These are phyloP conservation scores for Paramyrothecium sp. DNA, from an alignment of 2,329 filamentous ascomycete species.

Conservation along the genomic window DNA sequence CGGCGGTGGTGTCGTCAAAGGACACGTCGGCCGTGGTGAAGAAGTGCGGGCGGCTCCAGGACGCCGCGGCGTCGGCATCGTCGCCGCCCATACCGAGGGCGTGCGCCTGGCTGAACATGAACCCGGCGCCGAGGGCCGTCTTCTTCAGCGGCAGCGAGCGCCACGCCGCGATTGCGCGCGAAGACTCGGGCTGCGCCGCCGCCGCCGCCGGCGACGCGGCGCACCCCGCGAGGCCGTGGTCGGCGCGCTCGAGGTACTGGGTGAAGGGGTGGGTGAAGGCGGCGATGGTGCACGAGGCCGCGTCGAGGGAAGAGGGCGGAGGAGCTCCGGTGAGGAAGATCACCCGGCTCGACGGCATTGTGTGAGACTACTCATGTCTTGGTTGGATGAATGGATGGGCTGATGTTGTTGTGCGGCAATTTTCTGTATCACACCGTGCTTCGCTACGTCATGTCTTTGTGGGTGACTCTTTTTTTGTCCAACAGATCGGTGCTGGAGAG, in stretches of 20 bases:
- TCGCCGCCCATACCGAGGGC: slow-evolving; percentile 29
- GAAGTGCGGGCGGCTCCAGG: slow-evolving; percentile 38
- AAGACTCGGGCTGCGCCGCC: not conserved
- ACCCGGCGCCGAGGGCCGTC: slow-evolving; percentile 45
- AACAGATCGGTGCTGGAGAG: not conserved
- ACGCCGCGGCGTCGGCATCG: slow-evolving; percentile 4
- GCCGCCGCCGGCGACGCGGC: not conserved
- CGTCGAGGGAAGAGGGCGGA: slow-evolving; percentile 22
- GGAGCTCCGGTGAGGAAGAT: slow-evolving; percentile 38
- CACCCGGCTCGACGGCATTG: slow-evolving; percentile 25
- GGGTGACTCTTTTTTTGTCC: no score
- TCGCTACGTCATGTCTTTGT: no score
- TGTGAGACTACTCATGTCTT: not conserved
- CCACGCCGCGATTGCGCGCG: slow-evolving; percentile 45
- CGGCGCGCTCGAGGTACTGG: slow-evolving; percentile 19
- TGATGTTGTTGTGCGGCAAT: no score
- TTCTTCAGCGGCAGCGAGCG: slow-evolving; percentile 50
- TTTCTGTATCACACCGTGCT: no score
- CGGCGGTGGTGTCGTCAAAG: slow-evolving; percentile 15
- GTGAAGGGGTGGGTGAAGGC: slow-evolving; percentile 21
- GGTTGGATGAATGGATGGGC: not conserved
- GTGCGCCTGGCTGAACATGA: slow-evolving; percentile 46
- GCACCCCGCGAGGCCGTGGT: not conserved
- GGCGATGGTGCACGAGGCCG: slow-evolving; percentile 26
- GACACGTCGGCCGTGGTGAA: slow-evolving; percentile 45